Conservation (phyloP, 2,329 filamentous ascomycete species). For the Pseudohalonectria lignicola region DNA sequence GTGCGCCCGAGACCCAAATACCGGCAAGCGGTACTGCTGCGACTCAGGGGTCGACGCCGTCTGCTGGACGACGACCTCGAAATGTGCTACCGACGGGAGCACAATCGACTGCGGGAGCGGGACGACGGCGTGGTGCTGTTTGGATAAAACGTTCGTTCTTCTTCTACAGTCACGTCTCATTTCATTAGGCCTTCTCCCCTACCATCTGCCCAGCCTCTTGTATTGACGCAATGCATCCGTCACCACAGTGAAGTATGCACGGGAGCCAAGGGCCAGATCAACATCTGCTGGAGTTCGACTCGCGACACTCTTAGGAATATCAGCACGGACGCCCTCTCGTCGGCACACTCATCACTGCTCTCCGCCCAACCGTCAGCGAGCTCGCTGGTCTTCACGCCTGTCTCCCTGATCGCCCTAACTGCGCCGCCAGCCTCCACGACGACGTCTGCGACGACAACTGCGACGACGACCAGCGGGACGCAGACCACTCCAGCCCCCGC, state of each 20-base stretch:
- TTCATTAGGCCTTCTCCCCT: too few species aligned
- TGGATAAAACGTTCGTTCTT: conserved; percentile 2
- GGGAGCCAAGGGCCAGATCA: conserved; percentile 6
- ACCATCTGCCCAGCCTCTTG: background rate
- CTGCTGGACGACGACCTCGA: conserved; percentile 7
- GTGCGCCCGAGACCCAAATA: conserved; percentile 10
- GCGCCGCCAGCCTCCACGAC: conserved; percentile 1
- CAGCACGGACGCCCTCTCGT: conserved; percentile 4
- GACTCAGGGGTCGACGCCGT: conserved; percentile 3
- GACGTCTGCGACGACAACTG: background rate
- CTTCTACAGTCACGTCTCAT: background rate
- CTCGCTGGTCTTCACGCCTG: conserved; percentile 6
- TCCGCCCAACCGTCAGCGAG: conserved; percentile 6
- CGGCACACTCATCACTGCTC: conserved; percentile 8
- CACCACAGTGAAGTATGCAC: conserved; percentile 7
- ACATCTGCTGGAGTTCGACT: conserved; percentile 9
- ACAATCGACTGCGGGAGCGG: conserved; percentile 9
- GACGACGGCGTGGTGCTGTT: conserved; percentile 8
- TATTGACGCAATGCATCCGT: background rate
- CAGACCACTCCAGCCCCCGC: too few species aligned
- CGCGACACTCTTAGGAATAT: conserved; percentile 9
- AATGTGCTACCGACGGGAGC: conserved; percentile 7
- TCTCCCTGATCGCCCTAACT: conserved; percentile 5
- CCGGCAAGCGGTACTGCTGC: conserved; percentile 9
- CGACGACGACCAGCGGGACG: background rate